Evolutionary conservation across 306 rosid species (phyloP).

Genomic region (Senna tora): DNA sequence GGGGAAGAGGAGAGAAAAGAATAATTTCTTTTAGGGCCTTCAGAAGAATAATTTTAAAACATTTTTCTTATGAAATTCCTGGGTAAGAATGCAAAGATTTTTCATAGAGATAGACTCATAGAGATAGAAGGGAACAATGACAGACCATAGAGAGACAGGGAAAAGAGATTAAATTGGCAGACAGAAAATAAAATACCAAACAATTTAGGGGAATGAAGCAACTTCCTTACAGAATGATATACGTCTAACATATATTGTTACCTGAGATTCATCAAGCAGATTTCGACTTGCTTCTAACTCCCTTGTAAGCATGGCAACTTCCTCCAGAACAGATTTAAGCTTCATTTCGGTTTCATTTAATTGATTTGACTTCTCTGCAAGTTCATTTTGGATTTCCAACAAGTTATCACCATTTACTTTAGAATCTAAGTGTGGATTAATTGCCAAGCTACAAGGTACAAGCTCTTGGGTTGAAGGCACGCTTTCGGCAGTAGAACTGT

Average conservation of each 20-base stretch:
- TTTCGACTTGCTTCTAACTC: slow-evolving; percentile 77
- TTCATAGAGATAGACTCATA: background rate
- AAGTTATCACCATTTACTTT: slow-evolving; percentile 53
- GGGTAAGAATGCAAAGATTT: background rate
- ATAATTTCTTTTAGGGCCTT: background rate
- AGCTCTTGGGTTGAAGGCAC: slow-evolving; percentile 63
- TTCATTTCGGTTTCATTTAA: slow-evolving; percentile 67
- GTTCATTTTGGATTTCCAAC: slow-evolving; percentile 68
- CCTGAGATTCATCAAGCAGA: slow-evolving; percentile 98
- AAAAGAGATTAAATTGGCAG: slow-evolving; percentile 17
- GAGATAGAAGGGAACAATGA: background rate
- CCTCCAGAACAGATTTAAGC: slow-evolving; percentile 74
- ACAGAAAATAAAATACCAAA: background rate
- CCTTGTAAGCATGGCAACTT: slow-evolving; percentile 63
- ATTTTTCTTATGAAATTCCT: background rate
- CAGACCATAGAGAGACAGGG: slow-evolving; percentile 5
- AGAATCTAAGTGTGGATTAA: slow-evolving; percentile 53
- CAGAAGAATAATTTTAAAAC: slow-evolving; percentile 22
- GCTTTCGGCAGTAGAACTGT: slow-evolving; percentile 96
- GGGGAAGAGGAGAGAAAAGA: slow-evolving; percentile 19
- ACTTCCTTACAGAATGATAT: background rate
- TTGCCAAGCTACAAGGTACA: slow-evolving; percentile 58
- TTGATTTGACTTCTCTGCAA: slow-evolving; percentile 67
- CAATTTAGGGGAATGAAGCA: background rate
- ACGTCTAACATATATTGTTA: slow-evolving; percentile 41